Percentiles rank a stretch among this genome's conserved stretches.
phyloP scores from a whole-genome alignment of 768 basidiomycete genomes.

The Mycena pura region DNA sequence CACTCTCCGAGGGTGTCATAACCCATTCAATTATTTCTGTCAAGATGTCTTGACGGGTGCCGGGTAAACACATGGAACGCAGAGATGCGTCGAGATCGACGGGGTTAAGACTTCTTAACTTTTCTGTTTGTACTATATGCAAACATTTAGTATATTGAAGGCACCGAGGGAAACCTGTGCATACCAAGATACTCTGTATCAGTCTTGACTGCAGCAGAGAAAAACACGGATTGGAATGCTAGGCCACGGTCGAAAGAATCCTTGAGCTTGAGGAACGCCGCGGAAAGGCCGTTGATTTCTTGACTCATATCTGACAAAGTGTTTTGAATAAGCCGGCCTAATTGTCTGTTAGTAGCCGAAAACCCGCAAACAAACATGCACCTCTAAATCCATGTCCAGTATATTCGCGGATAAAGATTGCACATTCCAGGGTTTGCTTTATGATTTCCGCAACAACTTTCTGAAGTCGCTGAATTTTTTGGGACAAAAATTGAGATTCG shows the following conservation, averaged over 20 bases:
- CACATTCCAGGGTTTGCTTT: slow-evolving; percentile 44
- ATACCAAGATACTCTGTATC: background rate
- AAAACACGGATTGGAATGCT: background rate
- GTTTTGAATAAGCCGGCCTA: background rate
- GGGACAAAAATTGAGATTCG: slow-evolving; percentile 31
- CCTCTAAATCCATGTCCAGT: slow-evolving; percentile 39
- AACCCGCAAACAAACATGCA: slow-evolving; percentile 5
- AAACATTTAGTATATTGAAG: background rate
- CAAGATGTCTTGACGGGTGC: slow-evolving; percentile 17
- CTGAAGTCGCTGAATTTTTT: slow-evolving; percentile 36
- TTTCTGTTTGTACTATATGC: background rate
- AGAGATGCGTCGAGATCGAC: background rate
- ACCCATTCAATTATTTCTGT: slow-evolving; percentile 21
- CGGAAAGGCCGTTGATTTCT: background rate
- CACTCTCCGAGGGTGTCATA: too few species aligned
- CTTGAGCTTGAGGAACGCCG: background rate
- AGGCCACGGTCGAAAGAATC: background rate
- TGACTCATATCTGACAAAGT: background rate
- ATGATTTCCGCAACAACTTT: slow-evolving; percentile 32
- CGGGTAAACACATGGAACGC: slow-evolving; percentile 12
- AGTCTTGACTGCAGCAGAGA: background rate
- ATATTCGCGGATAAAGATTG: slow-evolving; percentile 44
- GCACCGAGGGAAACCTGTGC: background rate
- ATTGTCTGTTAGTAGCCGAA: background rate
- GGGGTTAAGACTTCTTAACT: background rate